These are phyloP conservation scores for Peribolospora baueri DNA, from an alignment of 768 basidiomycete species.

Conservation along the genomic window DNA sequence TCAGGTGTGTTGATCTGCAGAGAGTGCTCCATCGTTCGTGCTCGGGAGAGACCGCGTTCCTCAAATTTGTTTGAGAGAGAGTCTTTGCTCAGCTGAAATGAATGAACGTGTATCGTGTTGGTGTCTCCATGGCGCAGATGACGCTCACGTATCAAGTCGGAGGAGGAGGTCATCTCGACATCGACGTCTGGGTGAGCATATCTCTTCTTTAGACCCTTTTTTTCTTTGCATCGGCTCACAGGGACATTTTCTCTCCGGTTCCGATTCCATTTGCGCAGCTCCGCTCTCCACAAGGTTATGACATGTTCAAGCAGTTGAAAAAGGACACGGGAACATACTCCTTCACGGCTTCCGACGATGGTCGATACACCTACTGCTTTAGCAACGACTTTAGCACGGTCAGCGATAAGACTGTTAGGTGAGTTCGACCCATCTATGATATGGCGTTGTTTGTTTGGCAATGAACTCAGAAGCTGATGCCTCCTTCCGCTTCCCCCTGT, in stretches of 20 bases:
- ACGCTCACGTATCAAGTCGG: conserved; percentile 98
- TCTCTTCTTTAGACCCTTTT: background rate
- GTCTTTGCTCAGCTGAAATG: background rate
- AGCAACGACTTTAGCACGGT: conserved; percentile 86
- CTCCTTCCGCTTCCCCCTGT: too few relatives aligned
- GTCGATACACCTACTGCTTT: conserved; percentile 83
- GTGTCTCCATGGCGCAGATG: conserved; percentile 36
- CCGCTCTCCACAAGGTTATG: conserved; percentile 41
- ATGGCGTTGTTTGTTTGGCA: background rate
- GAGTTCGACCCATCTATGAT: conserved; percentile 6
- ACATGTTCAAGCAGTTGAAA: conserved; percentile 55
- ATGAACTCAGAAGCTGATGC: conserved; percentile 28
- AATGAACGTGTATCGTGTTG: background rate
- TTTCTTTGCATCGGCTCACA: conserved; percentile 1
- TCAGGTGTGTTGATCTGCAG: conserved; percentile 30
- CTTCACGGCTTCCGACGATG: conserved; percentile 66
- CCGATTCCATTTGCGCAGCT: conserved; percentile 29
- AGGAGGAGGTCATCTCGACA: conserved; percentile 84
- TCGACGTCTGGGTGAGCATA: conserved; percentile 67
- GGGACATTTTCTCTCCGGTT: background rate
- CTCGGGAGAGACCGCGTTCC: background rate
- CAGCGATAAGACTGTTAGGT: conserved; percentile 88
- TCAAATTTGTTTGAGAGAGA: background rate
- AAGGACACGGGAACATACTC: conserved; percentile 72
- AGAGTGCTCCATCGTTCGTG: too few relatives aligned